Percentiles rank a stretch among this genome's conserved stretches.
Evolutionary conservation across 2,329 filamentous ascomycete species (phyloP).

Genomic region (Colletotrichum phormii): DNA sequence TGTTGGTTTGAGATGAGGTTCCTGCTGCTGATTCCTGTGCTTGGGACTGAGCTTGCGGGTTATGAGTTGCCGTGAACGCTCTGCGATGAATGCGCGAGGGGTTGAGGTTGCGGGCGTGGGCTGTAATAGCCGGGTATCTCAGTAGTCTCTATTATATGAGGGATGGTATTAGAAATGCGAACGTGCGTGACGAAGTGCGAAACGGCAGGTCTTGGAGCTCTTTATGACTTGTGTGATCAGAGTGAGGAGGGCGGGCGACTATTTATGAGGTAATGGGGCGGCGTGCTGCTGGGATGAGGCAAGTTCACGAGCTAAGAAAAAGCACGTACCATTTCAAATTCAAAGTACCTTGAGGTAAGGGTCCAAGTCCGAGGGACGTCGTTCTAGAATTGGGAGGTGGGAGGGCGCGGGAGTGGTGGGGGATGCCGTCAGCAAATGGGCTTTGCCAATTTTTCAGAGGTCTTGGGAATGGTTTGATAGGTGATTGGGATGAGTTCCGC

Average conservation of each 20-base stretch:
- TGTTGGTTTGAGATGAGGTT: slow-evolving; percentile 7
- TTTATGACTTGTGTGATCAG: background rate
- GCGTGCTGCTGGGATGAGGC: slow-evolving; percentile 10
- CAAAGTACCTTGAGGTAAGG: background rate
- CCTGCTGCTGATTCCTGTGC: slow-evolving; percentile 11
- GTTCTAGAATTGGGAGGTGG: background rate
- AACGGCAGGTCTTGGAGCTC: background rate
- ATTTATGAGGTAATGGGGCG: slow-evolving; percentile 18
- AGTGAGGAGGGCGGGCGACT: background rate
- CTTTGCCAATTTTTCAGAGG: background rate
- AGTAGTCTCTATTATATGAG: slow-evolving; percentile 6
- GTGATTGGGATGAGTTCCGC: background rate
- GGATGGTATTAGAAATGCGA: background rate
- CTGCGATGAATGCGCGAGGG: slow-evolving; percentile 14
- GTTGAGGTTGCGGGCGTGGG: slow-evolving; percentile 1
- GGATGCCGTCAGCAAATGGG: background rate
- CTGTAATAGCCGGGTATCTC: slow-evolving; percentile 19
- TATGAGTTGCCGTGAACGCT: slow-evolving; percentile 26
- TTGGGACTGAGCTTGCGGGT: slow-evolving; percentile 21
- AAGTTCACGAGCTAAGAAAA: background rate
- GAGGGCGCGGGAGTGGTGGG: background rate
- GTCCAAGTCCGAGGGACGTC: background rate
- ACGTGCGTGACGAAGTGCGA: background rate
- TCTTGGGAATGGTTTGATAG: background rate
- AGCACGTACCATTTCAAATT: slow-evolving; percentile 31